These are phyloP conservation scores for Strigomonas culicis DNA, from an alignment of 208 protist species.

Conservation along the genomic window DNA sequence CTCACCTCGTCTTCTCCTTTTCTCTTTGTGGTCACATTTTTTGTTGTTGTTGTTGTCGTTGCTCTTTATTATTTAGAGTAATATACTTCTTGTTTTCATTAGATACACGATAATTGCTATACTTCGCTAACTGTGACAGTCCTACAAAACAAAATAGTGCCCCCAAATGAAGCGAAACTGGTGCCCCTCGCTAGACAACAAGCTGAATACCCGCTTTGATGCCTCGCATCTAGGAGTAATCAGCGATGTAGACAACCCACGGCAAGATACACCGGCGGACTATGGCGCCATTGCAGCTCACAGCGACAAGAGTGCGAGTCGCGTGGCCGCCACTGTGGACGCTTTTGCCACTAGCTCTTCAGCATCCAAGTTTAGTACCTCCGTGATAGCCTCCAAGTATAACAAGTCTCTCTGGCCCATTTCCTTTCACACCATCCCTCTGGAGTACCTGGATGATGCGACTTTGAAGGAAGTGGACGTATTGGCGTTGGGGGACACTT, in stretches of 20 bases:
- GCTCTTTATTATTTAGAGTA: not conserved
- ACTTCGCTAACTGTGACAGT: slow-evolving; percentile 5
- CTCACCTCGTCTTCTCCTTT: no score
- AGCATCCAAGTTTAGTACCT: slow-evolving; percentile 37
- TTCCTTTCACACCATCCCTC: not conserved
- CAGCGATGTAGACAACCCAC: no score
- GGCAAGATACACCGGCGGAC: not conserved
- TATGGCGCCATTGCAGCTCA: slow-evolving; percentile 47
- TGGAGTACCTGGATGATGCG: not conserved
- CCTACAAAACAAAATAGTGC: slow-evolving; percentile 1
- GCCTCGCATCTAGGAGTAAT: not conserved
- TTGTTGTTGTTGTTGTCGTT: not conserved
- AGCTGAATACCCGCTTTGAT: slow-evolving; percentile 4
- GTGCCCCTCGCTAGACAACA: slow-evolving; percentile 28
- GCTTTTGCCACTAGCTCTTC: not conserved
- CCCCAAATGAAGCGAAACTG: slow-evolving; percentile 28
- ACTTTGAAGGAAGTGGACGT: not conserved
- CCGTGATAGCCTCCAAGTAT: slow-evolving; percentile 46
- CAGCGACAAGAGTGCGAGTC: slow-evolving; percentile 33
- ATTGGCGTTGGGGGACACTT: not conserved
- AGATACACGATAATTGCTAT: slow-evolving; percentile 3
- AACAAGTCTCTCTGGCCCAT: slow-evolving; percentile 45
- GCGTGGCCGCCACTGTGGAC: slow-evolving; percentile 20
- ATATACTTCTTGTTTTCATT: slow-evolving; percentile 10
- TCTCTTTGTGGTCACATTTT: slow-evolving; percentile 6